Conservation (phyloP, 495 filamentous ascomycete species). For the Tricharina praecox region DNA sequence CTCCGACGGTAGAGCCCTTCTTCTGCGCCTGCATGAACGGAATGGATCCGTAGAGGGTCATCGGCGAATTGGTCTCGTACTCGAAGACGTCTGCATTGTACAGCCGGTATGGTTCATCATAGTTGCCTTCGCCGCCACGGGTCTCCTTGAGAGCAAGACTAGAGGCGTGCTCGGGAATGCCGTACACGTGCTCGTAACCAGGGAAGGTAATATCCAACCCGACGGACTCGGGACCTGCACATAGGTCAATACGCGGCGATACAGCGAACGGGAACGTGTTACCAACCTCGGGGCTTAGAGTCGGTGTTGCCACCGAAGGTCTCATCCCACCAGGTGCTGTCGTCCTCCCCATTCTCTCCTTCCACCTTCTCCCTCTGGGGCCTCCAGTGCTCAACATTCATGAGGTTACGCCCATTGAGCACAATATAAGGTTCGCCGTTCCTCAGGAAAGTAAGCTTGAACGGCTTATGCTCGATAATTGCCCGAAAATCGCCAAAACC, state of each 20-base stretch:
- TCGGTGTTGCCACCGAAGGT: conserved; percentile 87
- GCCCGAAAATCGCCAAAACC: conserved; percentile 61
- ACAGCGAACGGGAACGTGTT: not conserved
- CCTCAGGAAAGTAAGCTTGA: conserved; percentile 67
- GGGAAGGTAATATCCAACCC: conserved; percentile 81
- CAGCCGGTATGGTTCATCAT: conserved; percentile 80
- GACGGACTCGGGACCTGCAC: conserved; percentile 62
- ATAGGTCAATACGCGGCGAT: conserved; percentile 6
- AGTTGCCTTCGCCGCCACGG: conserved; percentile 67
- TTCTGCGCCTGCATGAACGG: conserved; percentile 94
- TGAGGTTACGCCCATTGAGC: conserved; percentile 66
- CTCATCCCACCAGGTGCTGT: conserved; percentile 96
- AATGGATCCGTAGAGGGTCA: conserved; percentile 95
- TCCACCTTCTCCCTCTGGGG: conserved; percentile 57
- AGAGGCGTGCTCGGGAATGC: conserved; percentile 86
- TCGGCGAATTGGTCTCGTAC: conserved; percentile 88
- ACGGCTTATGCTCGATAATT: conserved; percentile 64
- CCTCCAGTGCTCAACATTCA: conserved; percentile 94
- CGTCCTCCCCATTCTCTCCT: conserved; percentile 41
- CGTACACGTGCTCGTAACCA: conserved; percentile 81
- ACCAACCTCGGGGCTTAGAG: conserved; percentile 56
- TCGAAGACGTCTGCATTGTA: conserved; percentile 97
- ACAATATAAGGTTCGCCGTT: conserved; percentile 69
- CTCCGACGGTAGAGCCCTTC: conserved; percentile 80
- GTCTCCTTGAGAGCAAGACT: conserved; percentile 78